These are phyloP conservation scores for Gymnopilus dilepis DNA, from an alignment of 768 basidiomycete genomes.

Conservation along the genomic window DNA sequence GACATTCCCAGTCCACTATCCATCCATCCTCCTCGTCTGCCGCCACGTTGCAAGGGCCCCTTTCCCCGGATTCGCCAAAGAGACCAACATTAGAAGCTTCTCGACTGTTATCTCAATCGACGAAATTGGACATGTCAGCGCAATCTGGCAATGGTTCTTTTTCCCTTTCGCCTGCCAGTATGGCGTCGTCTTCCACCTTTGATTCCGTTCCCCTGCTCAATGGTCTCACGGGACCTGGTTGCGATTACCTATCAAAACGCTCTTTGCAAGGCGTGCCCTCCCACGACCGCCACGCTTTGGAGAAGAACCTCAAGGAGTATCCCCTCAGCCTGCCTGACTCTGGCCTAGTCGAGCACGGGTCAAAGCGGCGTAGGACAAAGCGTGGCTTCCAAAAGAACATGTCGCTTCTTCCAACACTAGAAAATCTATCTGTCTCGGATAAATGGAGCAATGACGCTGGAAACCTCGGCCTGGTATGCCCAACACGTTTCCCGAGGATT, in stretches of 20 bases:
- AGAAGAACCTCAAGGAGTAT: background rate
- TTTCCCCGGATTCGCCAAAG: slow-evolving; percentile 1
- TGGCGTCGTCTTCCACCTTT: background rate
- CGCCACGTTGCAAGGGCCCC: background rate
- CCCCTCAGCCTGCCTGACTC: slow-evolving; percentile 13
- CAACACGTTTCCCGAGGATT: slow-evolving; percentile 1
- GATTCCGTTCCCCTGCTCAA: slow-evolving; percentile 3
- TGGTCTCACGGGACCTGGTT: background rate
- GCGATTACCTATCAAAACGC: background rate
- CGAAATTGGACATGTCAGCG: background rate
- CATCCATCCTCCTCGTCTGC: background rate
- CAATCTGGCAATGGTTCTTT: background rate
- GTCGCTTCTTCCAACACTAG: slow-evolving; percentile 5
- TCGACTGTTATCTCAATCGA: background rate
- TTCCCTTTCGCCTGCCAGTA: slow-evolving; percentile 5
- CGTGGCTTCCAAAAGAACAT: slow-evolving; percentile 7
- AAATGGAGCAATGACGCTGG: slow-evolving; percentile 18
- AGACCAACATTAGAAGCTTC: background rate
- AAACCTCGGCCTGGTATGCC: slow-evolving; percentile 5
- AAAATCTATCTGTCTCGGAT: slow-evolving; percentile 2
- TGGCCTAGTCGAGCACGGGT: background rate
- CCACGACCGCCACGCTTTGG: slow-evolving; percentile 3
- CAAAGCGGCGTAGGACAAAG: slow-evolving; percentile 11
- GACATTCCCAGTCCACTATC: background rate
- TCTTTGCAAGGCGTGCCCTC: background rate